phyloP scores from a whole-genome alignment of 352 stramenopile genomes.

The Pythium aquatile region DNA sequence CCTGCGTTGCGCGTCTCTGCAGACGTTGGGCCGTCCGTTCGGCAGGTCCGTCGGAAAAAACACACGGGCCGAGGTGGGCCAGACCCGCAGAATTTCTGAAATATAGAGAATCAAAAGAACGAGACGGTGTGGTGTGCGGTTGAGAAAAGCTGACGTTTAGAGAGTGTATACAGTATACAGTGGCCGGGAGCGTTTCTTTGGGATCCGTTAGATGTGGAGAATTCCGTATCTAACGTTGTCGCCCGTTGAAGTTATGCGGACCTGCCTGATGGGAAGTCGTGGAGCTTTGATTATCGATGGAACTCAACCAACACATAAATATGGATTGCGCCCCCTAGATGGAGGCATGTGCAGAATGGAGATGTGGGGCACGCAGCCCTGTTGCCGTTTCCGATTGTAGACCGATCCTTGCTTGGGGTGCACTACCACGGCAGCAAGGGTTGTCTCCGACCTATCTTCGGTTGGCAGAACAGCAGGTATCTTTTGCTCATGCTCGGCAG shows the following conservation, averaged over 20 bases:
- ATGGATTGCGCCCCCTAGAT: neutral
- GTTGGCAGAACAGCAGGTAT: constrained; percentile 14
- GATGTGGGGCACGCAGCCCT: neutral
- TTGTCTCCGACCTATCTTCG: neutral
- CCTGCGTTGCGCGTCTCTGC: constrained; percentile 26
- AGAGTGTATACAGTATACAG: constrained; percentile 15
- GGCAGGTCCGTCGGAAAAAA: neutral
- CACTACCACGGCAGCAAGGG: constrained; percentile 10
- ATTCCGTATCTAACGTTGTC: neutral
- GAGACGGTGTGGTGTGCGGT: no score
- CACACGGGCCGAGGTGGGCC: constrained; percentile 3
- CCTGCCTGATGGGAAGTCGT: neutral
- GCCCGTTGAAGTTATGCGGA: neutral
- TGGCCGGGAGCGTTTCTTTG: constrained; percentile 1
- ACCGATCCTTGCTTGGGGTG: neutral
- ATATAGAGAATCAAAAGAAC: constrained; percentile 11
- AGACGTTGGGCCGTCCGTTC: constrained; percentile 10
- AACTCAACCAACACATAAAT: constrained; percentile 6
- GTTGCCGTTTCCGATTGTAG: neutral
- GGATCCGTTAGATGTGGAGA: neutral
- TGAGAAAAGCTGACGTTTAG: constrained; percentile 12
- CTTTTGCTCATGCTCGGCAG: constrained; percentile 32
- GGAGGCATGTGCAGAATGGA: neutral
- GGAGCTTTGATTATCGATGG: neutral
- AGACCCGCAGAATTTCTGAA: constrained; percentile 27